Conservation (phyloP, 352 stramenopile genomes). For the Aphanomyces invadans region DNA sequence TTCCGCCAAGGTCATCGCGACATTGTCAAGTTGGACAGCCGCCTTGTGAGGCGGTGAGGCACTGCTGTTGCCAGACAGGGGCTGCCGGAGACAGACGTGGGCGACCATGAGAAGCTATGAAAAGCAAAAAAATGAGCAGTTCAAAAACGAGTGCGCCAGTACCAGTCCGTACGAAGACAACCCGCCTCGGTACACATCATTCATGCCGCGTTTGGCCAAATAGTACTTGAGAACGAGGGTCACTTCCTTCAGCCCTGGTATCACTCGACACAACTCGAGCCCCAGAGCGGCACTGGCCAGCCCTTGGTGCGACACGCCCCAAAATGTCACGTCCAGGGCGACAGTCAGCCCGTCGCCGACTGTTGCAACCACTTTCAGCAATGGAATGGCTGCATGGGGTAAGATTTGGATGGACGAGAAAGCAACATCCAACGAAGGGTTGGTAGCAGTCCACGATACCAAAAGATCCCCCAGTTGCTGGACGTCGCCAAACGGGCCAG, state of each 20-base stretch:
- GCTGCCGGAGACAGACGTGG: constrained; percentile 59
- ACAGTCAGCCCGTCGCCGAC: constrained; percentile 34
- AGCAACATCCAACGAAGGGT: background rate
- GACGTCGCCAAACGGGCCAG: constrained; percentile 54
- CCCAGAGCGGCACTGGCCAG: constrained; percentile 69
- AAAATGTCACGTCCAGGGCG: constrained; percentile 80
- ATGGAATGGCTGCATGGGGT: constrained; percentile 57
- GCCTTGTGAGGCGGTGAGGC: background rate
- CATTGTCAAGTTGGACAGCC: constrained; percentile 22
- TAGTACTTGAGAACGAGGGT: constrained; percentile 87
- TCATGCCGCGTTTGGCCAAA: constrained; percentile 73
- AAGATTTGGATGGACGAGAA: constrained; percentile 64
- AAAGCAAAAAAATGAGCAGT: background rate
- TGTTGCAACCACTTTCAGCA: constrained; percentile 64
- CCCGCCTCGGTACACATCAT: constrained; percentile 86
- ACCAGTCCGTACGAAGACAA: constrained; percentile 83
- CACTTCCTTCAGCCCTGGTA: constrained; percentile 75
- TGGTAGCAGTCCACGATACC: background rate
- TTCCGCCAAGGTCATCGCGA: background rate
- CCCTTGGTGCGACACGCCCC: constrained; percentile 56
- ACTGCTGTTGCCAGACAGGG: constrained; percentile 17
- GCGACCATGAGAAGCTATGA: constrained; percentile 58
- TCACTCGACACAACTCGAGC: constrained; percentile 46
- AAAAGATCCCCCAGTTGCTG: constrained; percentile 59
- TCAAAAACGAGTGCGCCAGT: background rate